Evolutionary conservation across 768 basidiomycete species (phyloP).

Genomic region (Boletus sensibilis): DNA sequence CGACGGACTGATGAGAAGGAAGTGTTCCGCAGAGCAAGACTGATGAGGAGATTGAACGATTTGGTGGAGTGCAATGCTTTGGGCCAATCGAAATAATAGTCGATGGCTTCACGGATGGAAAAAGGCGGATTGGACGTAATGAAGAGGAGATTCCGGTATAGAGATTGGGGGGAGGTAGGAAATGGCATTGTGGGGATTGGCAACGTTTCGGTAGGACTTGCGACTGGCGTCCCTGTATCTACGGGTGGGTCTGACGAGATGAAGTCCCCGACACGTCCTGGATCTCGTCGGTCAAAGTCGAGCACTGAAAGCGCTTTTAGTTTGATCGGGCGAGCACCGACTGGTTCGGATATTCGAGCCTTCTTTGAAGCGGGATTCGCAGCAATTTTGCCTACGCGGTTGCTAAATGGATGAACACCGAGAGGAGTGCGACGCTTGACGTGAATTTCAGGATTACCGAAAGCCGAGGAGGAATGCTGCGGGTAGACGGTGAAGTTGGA

Average conservation of each 20-base stretch:
- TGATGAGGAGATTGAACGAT: slow-evolving; percentile 46
- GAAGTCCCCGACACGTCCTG: slow-evolving; percentile 16
- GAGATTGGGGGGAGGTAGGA: slow-evolving; percentile 31
- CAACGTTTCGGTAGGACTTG: not conserved
- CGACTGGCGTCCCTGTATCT: slow-evolving; percentile 1
- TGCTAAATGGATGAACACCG: not conserved
- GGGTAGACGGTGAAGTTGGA: too few species aligned
- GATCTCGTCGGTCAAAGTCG: slow-evolving; percentile 29
- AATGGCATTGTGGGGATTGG: slow-evolving; percentile 20
- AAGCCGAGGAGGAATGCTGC: not conserved
- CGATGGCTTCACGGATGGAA: slow-evolving; percentile 13
- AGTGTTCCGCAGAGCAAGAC: slow-evolving; percentile 50
- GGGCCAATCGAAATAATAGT: slow-evolving; percentile 31
- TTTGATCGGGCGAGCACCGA: slow-evolving; percentile 17
- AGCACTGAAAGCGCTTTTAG: slow-evolving; percentile 23
- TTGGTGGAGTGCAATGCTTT: slow-evolving; percentile 35
- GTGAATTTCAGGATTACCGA: not conserved
- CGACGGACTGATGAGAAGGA: slow-evolving; percentile 45
- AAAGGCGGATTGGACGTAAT: slow-evolving; percentile 21
- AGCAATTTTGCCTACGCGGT: not conserved
- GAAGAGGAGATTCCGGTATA: slow-evolving; percentile 35
- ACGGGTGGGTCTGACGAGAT: slow-evolving; percentile 6
- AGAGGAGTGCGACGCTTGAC: not conserved
- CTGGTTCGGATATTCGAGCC: not conserved
- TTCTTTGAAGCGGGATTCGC: slow-evolving; percentile 1